Evolutionary conservation across 148 eudicot species (phyloP).

Genomic region (Spergularia bocconei): DNA sequence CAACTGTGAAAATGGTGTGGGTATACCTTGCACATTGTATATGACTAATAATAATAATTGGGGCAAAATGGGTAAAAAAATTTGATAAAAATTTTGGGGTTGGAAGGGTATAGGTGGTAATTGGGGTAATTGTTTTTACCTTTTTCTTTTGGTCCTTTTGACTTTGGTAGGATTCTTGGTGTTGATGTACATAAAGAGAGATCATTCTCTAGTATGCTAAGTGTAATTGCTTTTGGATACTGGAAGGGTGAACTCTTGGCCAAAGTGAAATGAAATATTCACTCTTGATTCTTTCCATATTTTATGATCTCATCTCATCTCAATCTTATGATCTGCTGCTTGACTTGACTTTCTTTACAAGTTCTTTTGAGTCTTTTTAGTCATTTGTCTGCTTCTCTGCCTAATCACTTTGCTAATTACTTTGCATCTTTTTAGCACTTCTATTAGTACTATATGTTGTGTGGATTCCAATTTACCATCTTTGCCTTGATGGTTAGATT

Average conservation of each 20-base stretch:
- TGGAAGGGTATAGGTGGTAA: conserved; percentile 29
- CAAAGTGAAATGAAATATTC: conserved; percentile 33
- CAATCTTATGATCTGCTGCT: not conserved
- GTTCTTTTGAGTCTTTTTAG: conserved; percentile 12
- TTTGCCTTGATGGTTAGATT: not conserved
- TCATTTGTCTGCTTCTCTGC: not conserved
- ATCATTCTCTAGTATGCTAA: conserved; percentile 5
- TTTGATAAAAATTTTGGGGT: conserved; percentile 21
- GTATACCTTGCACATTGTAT: conserved; percentile 32
- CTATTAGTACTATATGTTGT: too few relatives aligned
- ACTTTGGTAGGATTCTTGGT: not conserved
- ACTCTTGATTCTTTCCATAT: conserved; percentile 31
- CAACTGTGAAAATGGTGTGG: conserved; percentile 24
- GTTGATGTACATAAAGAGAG: conserved; percentile 24
- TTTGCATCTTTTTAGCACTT: not conserved
- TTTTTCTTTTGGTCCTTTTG: not conserved
- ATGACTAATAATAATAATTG: conserved; percentile 22
- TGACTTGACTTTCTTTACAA: conserved; percentile 9
- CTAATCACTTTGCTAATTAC: conserved; percentile 6
- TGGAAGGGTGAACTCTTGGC: conserved; percentile 20
- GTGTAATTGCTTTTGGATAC: conserved; percentile 15
- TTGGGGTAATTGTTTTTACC: not conserved
- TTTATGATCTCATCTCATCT: not conserved
- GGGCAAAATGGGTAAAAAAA: conserved; percentile 13
- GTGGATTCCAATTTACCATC: not conserved